Conservation (phyloP, 23 red algal species). For the Porphyridium purpureum region DNA sequence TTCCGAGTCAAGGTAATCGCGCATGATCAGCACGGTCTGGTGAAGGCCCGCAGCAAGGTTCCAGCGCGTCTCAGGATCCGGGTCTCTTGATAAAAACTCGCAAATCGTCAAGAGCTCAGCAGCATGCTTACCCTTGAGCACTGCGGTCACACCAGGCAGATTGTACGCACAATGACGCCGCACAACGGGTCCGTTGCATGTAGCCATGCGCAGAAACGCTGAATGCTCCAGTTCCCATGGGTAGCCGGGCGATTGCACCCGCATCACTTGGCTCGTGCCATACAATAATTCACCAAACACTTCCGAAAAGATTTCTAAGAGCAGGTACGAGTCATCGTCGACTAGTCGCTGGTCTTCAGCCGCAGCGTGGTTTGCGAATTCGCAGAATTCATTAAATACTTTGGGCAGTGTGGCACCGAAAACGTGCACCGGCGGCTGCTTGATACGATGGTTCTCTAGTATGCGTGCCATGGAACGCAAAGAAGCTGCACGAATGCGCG, state of each 20-base stretch:
- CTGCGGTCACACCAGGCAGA: slow-evolving; percentile 6
- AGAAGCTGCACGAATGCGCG: slow-evolving; percentile 38
- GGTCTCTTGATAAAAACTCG: slow-evolving; percentile 33
- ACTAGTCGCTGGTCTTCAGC: slow-evolving; percentile 29
- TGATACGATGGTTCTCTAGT: slow-evolving; percentile 3
- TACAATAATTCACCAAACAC: slow-evolving; percentile 44
- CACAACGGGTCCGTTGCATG: slow-evolving; percentile 43
- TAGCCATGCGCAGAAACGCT: slow-evolving; percentile 8
- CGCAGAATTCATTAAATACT: slow-evolving; percentile 22
- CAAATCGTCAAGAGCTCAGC: slow-evolving; percentile 16
- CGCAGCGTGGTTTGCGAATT: slow-evolving; percentile 11
- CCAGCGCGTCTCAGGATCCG: slow-evolving; percentile 39
- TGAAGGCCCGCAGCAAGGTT: slow-evolving; percentile 45
- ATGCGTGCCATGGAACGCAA: slow-evolving; percentile 30
- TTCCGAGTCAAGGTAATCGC: no score
- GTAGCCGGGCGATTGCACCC: background rate
- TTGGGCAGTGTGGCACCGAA: background rate
- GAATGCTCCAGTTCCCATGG: background rate
- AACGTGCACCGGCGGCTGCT: background rate
- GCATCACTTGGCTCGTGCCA: background rate
- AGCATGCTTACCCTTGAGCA: background rate
- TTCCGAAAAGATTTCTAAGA: slow-evolving; percentile 50
- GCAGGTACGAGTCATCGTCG: slow-evolving; percentile 38
- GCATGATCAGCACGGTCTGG: slow-evolving; percentile 8
- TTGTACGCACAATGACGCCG: slow-evolving; percentile 44